Conservation (phyloP, 371 early-diverging fungal species). For the Mucor sp. region DNA sequence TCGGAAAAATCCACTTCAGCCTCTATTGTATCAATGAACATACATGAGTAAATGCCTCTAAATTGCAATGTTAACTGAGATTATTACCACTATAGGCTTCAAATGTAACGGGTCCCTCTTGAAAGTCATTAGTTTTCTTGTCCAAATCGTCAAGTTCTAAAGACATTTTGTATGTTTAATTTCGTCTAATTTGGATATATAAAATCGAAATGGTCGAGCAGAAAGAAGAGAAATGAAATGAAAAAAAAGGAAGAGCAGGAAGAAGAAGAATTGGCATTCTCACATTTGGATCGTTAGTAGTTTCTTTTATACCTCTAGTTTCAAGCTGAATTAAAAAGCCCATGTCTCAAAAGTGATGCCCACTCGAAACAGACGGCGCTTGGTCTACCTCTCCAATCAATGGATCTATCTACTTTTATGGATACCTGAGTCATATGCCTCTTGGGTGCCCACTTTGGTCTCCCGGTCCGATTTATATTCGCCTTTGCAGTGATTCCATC, state of each 20-base stretch:
- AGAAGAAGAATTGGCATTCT: neutral
- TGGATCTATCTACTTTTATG: neutral
- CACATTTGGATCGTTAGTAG: neutral
- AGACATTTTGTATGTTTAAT: slow-evolving; percentile 14
- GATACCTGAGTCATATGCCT: neutral
- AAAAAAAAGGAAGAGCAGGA: neutral
- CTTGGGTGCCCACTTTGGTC: neutral
- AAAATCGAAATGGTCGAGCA: neutral
- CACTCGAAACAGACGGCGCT: neutral
- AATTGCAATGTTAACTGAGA: neutral
- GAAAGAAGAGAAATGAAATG: neutral
- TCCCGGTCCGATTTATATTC: neutral
- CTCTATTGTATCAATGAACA: neutral
- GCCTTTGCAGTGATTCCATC: neutral
- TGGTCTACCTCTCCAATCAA: neutral
- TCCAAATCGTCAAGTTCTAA: slow-evolving; percentile 14
- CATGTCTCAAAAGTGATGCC: neutral
- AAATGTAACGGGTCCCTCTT: slow-evolving; percentile 22
- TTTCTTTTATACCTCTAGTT: neutral
- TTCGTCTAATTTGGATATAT: neutral
- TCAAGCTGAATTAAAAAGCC: neutral
- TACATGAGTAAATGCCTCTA: neutral
- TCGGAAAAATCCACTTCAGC: slow-evolving; percentile 20
- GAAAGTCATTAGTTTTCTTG: slow-evolving; percentile 22
- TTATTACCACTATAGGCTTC: slow-evolving; percentile 27